A percentile compares a stretch with the other conserved stretches of the same genome.
Conservation (phyloP, 768 basidiomycete species). For the Omphalotus guepiniiformis region DNA sequence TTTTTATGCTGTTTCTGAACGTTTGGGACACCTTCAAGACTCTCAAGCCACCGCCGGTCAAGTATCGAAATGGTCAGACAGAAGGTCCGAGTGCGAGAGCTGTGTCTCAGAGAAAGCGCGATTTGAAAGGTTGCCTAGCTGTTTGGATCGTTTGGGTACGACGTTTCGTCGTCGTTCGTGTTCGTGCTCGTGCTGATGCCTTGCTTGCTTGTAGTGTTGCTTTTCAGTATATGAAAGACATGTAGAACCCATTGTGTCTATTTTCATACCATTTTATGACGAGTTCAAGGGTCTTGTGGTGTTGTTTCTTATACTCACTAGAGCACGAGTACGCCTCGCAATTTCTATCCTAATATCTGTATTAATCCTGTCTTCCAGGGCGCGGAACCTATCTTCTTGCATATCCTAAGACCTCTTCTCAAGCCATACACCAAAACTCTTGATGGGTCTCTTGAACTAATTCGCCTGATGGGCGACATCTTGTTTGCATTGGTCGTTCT, state of each 20-base stretch:
- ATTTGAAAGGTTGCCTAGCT: slow-evolving; percentile 80
- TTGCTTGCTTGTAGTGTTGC: slow-evolving; percentile 47
- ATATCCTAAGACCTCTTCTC: slow-evolving; percentile 73
- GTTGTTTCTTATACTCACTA: slow-evolving; percentile 71
- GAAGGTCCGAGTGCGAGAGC: slow-evolving; percentile 65
- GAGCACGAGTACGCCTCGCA: slow-evolving; percentile 53
- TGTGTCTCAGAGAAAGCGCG: slow-evolving; percentile 70
- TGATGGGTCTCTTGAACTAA: slow-evolving; percentile 59
- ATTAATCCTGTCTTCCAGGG: slow-evolving; percentile 43
- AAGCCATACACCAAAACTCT: slow-evolving; percentile 69
- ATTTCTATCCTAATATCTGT: not conserved
- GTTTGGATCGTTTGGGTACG: slow-evolving; percentile 87
- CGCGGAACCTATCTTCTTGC: slow-evolving; percentile 80
- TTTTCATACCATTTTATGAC: slow-evolving; percentile 81
- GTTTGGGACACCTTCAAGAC: slow-evolving; percentile 84
- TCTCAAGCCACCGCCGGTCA: slow-evolving; percentile 60
- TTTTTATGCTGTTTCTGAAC: slow-evolving; percentile 71
- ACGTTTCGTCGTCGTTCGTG: too few species aligned
- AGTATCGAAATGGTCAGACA: slow-evolving; percentile 37
- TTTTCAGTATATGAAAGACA: slow-evolving; percentile 64
- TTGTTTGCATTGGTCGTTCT: slow-evolving; percentile 37
- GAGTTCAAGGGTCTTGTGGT: slow-evolving; percentile 74
- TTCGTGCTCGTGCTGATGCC: too few species aligned
- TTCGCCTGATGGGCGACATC: slow-evolving; percentile 63
- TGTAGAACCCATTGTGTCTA: slow-evolving; percentile 56